phyloP scores from a whole-genome alignment of 805 yeast genomes.

The Candida nitratophila region DNA sequence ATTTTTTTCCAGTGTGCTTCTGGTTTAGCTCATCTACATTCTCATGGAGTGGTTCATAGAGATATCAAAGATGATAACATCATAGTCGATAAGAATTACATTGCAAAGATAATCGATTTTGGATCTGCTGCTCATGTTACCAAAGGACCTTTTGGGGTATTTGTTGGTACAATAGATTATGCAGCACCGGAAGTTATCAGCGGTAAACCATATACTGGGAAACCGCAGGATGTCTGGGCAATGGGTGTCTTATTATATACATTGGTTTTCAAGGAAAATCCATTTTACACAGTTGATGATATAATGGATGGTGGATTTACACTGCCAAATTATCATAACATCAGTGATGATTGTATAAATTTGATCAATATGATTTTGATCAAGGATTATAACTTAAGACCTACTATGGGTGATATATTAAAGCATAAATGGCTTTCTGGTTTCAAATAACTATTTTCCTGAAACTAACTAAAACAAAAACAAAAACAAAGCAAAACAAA shows the following conservation, averaged over 20 bases:
- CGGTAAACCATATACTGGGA: conserved; percentile 86
- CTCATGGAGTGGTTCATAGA: conserved; percentile 83
- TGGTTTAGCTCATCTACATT: conserved; percentile 76
- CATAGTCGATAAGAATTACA: conserved; percentile 76
- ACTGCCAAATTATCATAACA: conserved; percentile 47
- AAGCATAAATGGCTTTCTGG: conserved; percentile 62
- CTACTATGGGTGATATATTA: conserved; percentile 63
- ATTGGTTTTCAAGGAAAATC: conserved; percentile 86
- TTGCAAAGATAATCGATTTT: conserved; percentile 83
- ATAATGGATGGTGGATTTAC: conserved; percentile 85
- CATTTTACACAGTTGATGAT: conserved; percentile 92
- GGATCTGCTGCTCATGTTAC: conserved; percentile 89
- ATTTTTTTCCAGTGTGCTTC: conserved; percentile 75
- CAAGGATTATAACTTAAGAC: conserved; percentile 61
- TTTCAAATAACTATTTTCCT: conserved; percentile 13
- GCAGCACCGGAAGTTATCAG: conserved; percentile 95
- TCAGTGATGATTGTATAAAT: conserved; percentile 52
- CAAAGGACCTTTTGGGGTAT: conserved; percentile 94
- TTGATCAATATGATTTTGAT: conserved; percentile 61
- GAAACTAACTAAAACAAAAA: too few species aligned
- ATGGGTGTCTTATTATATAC: conserved; percentile 88
- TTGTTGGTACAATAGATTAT: conserved; percentile 95
- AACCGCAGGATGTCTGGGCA: conserved; percentile 97
- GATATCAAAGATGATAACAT: conserved; percentile 95
- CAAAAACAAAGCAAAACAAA: too few species aligned